Evolutionary conservation across 2,329 filamentous ascomycete genomes (phyloP).

Genomic region (Blastomyces gilchristii): DNA sequence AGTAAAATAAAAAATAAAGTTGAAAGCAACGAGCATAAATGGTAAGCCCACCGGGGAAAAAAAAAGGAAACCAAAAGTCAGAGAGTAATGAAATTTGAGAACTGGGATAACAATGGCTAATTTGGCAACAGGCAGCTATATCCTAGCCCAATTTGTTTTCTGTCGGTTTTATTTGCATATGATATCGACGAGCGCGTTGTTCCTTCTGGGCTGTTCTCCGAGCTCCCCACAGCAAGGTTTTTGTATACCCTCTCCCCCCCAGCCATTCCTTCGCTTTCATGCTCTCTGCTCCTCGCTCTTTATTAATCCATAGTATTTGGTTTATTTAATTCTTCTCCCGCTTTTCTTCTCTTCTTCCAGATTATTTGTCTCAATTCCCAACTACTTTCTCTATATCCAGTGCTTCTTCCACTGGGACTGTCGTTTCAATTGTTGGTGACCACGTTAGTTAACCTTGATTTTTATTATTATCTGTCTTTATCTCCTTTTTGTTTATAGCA

Average conservation of each 20-base stretch:
- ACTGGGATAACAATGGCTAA: not conserved
- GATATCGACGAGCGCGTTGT: not conserved
- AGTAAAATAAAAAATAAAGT: not conserved
- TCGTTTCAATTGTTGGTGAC: constrained; percentile 9
- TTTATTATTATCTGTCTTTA: constrained; percentile 4
- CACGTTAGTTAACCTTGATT: not conserved
- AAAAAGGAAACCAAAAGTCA: not conserved
- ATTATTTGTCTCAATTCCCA: not conserved
- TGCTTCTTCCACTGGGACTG: constrained; percentile 10
- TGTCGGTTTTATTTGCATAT: constrained; percentile 3
- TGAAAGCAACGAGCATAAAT: constrained; percentile 2
- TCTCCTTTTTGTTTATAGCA: constrained; percentile 6
- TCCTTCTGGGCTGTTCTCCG: not conserved
- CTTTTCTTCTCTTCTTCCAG: constrained; percentile 4
- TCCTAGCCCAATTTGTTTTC: not conserved
- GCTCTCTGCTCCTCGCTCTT: constrained; percentile 5
- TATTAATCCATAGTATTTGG: constrained; percentile 7
- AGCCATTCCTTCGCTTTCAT: constrained; percentile 9
- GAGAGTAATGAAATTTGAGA: not conserved
- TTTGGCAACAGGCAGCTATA: not conserved
- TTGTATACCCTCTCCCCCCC: constrained; percentile 9
- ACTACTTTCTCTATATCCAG: constrained; percentile 6
- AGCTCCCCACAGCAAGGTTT: constrained; percentile 10
- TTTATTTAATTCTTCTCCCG: constrained; percentile 4
- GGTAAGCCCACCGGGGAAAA: not conserved